Evolutionary conservation across 257 asterid species (phyloP), one percentile per base, ranked within the genome.

Genomic region (Vinca minor): DNA sequence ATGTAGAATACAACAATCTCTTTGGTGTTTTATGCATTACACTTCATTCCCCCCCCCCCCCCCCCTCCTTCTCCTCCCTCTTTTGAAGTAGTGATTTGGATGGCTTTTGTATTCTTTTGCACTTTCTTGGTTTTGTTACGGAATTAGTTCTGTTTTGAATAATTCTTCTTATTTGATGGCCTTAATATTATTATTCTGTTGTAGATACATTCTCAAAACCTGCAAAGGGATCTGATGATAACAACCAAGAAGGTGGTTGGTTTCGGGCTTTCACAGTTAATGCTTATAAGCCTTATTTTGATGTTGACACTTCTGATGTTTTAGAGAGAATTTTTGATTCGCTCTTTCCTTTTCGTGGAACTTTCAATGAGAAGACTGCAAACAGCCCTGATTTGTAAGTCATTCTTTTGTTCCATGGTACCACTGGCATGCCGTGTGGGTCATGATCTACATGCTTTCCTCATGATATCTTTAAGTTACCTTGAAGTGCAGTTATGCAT

Each of bases 231-330:
- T 73, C 96, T 65, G 96, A 82, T 32, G 87, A n/a, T n/a, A n/a
- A 79, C 66, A 82, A 89, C 66, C 88, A 87, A 74, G 94, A 85
- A 74, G 66, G 84, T 66, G 95, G 96, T 71, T 92, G 98, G 98
- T 79, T 92, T 62, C 83, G 81, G 34, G 67, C 86, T 65, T 89
- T 92, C 87, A 78, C 97, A 42, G 50, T 92, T 77, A 89, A 84
- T 76, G 91, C 98, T 56, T 92, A 92, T 82, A 84, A 79, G 75
- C 98, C 98, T 59, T 92, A 92, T 66, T 92, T 92, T 76, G 96
- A 92, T 73, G 98, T 92, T 59, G 98, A 92, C 78, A 87, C 98
- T 1, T 81, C 96, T 63, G 96, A 92, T 87, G 95, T 92, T 47
- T 42, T 92, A 20, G 96, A 92, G 66, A 89, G 98, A 84, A 82